Conservation (phyloP, 2,329 filamentous ascomycete genomes). For the Ophiostoma perfectum region DNA sequence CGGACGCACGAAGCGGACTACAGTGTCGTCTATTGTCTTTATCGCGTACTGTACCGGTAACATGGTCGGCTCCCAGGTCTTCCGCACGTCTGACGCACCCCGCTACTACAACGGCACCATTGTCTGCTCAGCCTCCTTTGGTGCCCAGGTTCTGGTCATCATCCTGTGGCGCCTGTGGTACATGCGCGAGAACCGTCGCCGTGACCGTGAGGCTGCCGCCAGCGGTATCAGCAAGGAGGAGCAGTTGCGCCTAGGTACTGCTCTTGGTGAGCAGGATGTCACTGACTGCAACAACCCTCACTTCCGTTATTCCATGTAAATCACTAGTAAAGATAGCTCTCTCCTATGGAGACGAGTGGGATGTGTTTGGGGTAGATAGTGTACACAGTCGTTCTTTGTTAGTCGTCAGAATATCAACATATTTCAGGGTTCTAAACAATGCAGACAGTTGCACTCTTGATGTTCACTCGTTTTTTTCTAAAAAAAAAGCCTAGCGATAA, state of each 20-base stretch:
- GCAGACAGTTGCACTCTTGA: too few relatives aligned
- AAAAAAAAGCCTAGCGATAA: too few relatives aligned
- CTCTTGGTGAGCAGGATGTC: not conserved
- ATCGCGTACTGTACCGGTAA: not conserved
- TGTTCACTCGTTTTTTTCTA: too few relatives aligned
- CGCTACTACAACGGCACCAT: slow-evolving; percentile 6
- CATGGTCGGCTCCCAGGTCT: slow-evolving; percentile 5
- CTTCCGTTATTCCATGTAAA: not conserved
- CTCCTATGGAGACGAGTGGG: too few relatives aligned
- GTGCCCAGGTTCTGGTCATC: not conserved
- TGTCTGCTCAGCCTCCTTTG: not conserved
- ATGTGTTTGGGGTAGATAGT: too few relatives aligned
- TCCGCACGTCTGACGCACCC: not conserved
- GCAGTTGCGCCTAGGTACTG: not conserved
- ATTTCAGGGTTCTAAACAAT: too few relatives aligned
- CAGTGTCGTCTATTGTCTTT: not conserved
- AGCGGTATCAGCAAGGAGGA: slow-evolving; percentile 4
- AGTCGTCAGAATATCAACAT: too few relatives aligned
- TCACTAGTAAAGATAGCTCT: too few relatives aligned
- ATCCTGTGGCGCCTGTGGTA: slow-evolving; percentile 1
- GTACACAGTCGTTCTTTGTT: too few relatives aligned
- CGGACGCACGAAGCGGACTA: not conserved
- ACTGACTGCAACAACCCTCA: not conserved
- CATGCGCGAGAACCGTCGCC: slow-evolving; percentile 2
- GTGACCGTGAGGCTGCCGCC: not conserved